Conservation (phyloP, 202 grass and related monocot genomes). For the Musa balbisiana region DNA sequence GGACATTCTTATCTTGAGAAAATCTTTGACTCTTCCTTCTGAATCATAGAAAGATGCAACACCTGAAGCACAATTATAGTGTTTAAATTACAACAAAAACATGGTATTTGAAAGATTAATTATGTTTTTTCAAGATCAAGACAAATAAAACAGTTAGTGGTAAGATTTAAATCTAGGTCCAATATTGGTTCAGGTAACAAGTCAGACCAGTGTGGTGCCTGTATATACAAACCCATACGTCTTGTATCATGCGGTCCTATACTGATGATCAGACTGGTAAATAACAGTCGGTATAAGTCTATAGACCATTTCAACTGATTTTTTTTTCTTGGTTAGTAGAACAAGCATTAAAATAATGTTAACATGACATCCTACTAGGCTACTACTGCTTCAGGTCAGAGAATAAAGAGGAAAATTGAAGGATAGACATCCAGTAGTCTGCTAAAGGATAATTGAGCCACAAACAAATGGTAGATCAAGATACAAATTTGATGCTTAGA, state of each 20-base stretch:
- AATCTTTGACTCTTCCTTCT: constrained; percentile 60
- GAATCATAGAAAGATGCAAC: constrained; percentile 77
- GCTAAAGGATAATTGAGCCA: background rate
- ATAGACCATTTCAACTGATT: too few species aligned
- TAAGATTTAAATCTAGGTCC: too few species aligned
- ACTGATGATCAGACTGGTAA: too few species aligned
- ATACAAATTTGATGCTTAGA: background rate
- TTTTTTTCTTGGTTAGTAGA: too few species aligned
- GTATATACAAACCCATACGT: too few species aligned
- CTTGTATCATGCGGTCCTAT: too few species aligned
- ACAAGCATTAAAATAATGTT: background rate
- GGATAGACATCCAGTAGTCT: background rate
- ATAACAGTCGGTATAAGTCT: too few species aligned
- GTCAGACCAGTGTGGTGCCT: too few species aligned
- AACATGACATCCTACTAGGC: too few species aligned
- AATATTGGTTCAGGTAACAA: too few species aligned
- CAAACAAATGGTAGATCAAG: too few species aligned
- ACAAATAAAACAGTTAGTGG: background rate
- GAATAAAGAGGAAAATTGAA: background rate
- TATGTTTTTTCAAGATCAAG: background rate
- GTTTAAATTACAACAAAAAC: background rate
- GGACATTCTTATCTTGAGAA: constrained; percentile 50
- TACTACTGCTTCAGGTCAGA: background rate
- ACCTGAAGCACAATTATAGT: constrained; percentile 33
- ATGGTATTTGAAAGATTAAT: background rate